A percentile compares a stretch with the other conserved stretches of the same genome.
Conservation (phyloP, 169 alveolate genomes). For the Perkinsus olseni region DNA sequence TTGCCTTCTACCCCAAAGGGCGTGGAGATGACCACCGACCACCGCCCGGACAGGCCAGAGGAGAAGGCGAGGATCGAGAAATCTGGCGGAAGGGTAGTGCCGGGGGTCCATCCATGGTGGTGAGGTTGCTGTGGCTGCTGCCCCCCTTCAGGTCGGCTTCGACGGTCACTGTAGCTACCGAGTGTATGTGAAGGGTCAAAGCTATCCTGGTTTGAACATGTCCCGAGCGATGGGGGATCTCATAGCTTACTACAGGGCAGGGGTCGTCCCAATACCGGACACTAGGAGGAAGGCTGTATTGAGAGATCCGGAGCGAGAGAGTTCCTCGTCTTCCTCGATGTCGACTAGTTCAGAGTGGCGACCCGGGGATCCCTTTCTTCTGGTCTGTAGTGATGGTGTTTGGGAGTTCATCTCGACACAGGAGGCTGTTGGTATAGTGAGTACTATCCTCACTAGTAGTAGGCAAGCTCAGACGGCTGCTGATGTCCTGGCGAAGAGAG, state of each 20-base stretch:
- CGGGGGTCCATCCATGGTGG: conserved; percentile 26
- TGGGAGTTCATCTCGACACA: conserved; percentile 61
- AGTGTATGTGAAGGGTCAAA: conserved; percentile 44
- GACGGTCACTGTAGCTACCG: conserved; percentile 31
- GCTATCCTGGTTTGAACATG: conserved; percentile 60
- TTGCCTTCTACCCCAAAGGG: conserved; percentile 9
- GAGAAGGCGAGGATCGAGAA: conserved; percentile 51
- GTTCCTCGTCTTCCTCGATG: background rate
- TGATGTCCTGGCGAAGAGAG: conserved; percentile 43
- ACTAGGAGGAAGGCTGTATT: conserved; percentile 5
- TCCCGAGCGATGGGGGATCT: conserved; percentile 60
- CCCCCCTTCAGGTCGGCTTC: background rate
- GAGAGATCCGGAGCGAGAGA: background rate
- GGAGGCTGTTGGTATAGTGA: conserved; percentile 52
- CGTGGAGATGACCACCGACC: conserved; percentile 43
- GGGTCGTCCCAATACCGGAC: conserved; percentile 50
- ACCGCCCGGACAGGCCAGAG: conserved; percentile 46
- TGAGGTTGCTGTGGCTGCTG: too few species aligned
- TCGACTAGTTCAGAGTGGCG: background rate
- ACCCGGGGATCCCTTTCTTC: conserved; percentile 42
- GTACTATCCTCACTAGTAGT: conserved; percentile 19
- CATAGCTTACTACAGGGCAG: conserved; percentile 38
- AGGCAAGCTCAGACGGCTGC: conserved; percentile 41
- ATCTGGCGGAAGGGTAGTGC: conserved; percentile 48
- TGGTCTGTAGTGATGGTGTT: conserved; percentile 65